phyloP scores from a whole-genome alignment of 805 yeast genomes.

The Nadsonia fulvescens region DNA sequence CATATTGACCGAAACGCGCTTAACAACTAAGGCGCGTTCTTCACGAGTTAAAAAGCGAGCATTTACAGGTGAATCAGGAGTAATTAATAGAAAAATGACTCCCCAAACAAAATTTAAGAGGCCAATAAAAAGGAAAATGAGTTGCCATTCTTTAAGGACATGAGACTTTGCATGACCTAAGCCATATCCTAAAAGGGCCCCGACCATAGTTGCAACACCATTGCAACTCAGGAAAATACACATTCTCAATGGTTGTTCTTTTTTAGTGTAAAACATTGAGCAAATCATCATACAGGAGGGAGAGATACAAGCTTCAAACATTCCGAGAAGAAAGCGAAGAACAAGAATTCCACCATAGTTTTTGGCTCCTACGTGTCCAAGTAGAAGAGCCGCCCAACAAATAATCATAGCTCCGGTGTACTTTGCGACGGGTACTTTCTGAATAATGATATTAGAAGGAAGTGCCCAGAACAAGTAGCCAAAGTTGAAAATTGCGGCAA shows the following conservation, averaged over 20 bases:
- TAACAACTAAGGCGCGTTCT: constrained; percentile 13
- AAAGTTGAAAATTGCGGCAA: constrained; percentile 26
- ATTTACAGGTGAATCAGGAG: constrained; percentile 9
- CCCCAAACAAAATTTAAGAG: constrained; percentile 6
- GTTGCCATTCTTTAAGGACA: constrained; percentile 5
- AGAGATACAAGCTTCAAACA: constrained; percentile 4
- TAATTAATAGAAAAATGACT: constrained; percentile 4
- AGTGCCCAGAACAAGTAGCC: constrained; percentile 29
- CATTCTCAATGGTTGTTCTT: constrained; percentile 22
- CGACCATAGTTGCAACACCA: constrained; percentile 1
- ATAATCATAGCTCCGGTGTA: constrained; percentile 3
- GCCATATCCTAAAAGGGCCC: constrained; percentile 2
- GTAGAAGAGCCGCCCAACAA: constrained; percentile 3
- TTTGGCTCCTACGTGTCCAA: constrained; percentile 1
- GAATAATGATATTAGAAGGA: constrained; percentile 26
- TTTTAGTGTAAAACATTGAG: constrained; percentile 38
- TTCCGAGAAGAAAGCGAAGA: constrained; percentile 3
- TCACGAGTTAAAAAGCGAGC: constrained; percentile 11
- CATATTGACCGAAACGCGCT: no score
- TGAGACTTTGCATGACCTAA: constrained; percentile 3
- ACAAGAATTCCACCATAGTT: constrained; percentile 3
- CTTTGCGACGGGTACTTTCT: constrained; percentile 2
- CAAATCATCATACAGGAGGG: constrained; percentile 35
- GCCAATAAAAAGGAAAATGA: constrained; percentile 7
- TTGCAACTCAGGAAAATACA: constrained; percentile 3